A percentile compares a stretch with the other conserved stretches of the same genome.
phyloP scores from a whole-genome alignment of 2,329 filamentous ascomycete species.

The Fusarium clavum region DNA sequence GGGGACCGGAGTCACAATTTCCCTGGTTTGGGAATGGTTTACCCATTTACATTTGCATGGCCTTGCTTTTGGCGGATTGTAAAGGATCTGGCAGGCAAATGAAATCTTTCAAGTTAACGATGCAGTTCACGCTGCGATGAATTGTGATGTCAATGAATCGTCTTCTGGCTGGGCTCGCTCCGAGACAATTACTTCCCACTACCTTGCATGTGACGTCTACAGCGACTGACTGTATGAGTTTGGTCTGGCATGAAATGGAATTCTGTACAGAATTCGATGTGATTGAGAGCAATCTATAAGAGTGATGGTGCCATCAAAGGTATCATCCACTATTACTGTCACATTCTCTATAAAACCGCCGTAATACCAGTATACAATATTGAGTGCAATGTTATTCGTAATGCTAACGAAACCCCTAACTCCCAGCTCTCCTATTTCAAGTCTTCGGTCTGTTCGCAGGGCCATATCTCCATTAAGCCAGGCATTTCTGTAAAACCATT shows the following conservation, averaged over 20 bases:
- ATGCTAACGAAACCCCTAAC: neutral
- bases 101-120: constrained; percentile 60
- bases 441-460: neutral
- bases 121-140: constrained; percentile 34
- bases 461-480: neutral
- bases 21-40: constrained; percentile 55
- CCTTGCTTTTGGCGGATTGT: constrained; percentile 62
- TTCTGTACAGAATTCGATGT: neutral
- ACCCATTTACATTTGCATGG: constrained; percentile 64
- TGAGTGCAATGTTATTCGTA: neutral
- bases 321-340: neutral
- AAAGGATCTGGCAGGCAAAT: constrained; percentile 64
- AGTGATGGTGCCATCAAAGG: neutral
- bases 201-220: constrained; percentile 4
- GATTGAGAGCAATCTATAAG: neutral
- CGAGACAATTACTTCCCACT: constrained; percentile 3
- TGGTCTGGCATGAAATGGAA: neutral
- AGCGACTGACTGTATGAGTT: neutral
- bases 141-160: constrained; percentile 45
- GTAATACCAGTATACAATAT: neutral
- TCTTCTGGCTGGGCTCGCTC: constrained; percentile 35
- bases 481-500: neutral
- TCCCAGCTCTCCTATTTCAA: constrained; percentile 10
- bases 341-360: neutral
- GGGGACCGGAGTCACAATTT: constrained; percentile 54